Evolutionary conservation across 1,284 basidiomycete species (phyloP).

Genomic region (Vanrija pseudolonga): DNA sequence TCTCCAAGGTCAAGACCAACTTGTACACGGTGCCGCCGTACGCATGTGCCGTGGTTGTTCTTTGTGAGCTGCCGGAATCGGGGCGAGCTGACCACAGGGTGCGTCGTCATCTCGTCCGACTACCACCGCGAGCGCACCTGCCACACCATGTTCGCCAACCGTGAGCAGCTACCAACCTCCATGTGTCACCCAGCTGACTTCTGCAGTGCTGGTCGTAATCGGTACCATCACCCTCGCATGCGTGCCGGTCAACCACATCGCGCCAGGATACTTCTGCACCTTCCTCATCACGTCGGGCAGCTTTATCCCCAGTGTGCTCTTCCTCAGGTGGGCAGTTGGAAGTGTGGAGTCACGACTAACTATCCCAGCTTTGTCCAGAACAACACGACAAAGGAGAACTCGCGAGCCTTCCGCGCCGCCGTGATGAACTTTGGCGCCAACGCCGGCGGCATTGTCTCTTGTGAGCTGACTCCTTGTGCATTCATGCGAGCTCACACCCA

Average conservation of each 20-base stretch:
- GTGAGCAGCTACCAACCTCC: background rate
- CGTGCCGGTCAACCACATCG: conserved; percentile 17
- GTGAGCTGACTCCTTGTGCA: background rate
- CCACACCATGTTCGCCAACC: conserved; percentile 2
- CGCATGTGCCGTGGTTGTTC: conserved; percentile 17
- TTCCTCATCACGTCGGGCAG: conserved; percentile 30
- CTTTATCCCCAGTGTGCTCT: conserved; percentile 23
- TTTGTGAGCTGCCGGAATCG: background rate
- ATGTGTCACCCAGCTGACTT: conserved; percentile 11
- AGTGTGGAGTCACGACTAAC: too few relatives aligned
- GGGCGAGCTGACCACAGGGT: background rate
- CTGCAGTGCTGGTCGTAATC: conserved; percentile 17
- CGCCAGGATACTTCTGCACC: conserved; percentile 23
- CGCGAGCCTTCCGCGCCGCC: conserved; percentile 25
- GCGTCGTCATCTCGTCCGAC: conserved; percentile 11
- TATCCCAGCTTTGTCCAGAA: conserved; percentile 10
- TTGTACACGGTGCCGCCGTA: conserved; percentile 33
- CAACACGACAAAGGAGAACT: conserved; percentile 24
- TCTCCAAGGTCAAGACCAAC: conserved; percentile 31
- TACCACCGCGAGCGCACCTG: conserved; percentile 21
- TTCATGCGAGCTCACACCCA: background rate
- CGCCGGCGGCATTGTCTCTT: conserved; percentile 17
- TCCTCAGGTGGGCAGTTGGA: conserved; percentile 21
- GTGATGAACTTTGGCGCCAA: conserved; percentile 20
- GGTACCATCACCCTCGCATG: conserved; percentile 23